Percentiles rank a stretch among this genome's conserved stretches.
These are phyloP conservation scores for Hypoxylon sp. DNA, from an alignment of 2,329 filamentous ascomycete species.

Conservation along the genomic window DNA sequence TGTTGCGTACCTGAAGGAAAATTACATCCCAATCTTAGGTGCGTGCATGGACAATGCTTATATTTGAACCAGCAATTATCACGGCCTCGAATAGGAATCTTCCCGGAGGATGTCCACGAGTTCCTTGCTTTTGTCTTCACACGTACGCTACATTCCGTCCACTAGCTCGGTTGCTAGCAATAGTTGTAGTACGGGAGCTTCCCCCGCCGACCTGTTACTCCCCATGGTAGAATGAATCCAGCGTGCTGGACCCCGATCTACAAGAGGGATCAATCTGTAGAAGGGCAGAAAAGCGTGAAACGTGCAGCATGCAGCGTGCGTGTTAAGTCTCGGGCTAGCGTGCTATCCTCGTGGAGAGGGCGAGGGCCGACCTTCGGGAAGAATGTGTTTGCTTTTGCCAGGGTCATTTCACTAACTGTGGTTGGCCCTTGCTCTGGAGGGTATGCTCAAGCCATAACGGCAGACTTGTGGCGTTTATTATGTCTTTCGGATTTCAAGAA, in stretches of 20 bases:
- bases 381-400: slow-evolving; percentile 21
- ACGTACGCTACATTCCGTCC: slow-evolving; percentile 12
- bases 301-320: not conserved
- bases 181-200: slow-evolving; percentile 7
- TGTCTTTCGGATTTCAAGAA: slow-evolving; percentile 35
- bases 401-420: slow-evolving; percentile 3
- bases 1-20: not conserved
- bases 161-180: slow-evolving; percentile 12
- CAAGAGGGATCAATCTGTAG: slow-evolving; percentile 8
- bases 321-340: slow-evolving; percentile 13
- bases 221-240: slow-evolving; percentile 13
- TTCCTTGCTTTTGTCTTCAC: slow-evolving; percentile 26
- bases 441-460: slow-evolving; percentile 7
- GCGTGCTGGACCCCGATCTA: slow-evolving; percentile 20
- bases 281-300: not conserved
- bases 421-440: not conserved
- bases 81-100: slow-evolving; percentile 14
- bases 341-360: slow-evolving; percentile 22
- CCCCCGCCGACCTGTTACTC: slow-evolving; percentile 22
- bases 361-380: slow-evolving; percentile 10
- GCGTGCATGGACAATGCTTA: not conserved
- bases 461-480: slow-evolving; percentile 23
- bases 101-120: not conserved
- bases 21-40: not conserved
- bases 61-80: slow-evolving; percentile 8